Conservation (phyloP, 1,139 yeast species). For the Suhomyces anneliseae region DNA sequence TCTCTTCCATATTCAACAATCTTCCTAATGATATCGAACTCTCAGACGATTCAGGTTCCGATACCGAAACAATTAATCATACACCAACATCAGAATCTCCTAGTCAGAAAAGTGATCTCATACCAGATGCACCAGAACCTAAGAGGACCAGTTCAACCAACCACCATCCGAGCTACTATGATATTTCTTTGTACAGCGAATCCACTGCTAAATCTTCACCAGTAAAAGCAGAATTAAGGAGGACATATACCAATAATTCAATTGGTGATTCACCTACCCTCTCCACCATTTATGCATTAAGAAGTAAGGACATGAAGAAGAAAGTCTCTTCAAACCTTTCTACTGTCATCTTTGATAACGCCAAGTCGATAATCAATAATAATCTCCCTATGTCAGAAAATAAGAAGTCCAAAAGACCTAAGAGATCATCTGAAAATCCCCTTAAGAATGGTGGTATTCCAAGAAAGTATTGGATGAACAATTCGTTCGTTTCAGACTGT, state of each 20-base stretch:
- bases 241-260: constrained; percentile 39
- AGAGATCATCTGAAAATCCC: constrained; percentile 45
- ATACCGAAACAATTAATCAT: constrained; percentile 34
- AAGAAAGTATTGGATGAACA: constrained; percentile 88
- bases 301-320: constrained; percentile 27
- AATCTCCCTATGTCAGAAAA: constrained; percentile 22
- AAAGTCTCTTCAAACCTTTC: constrained; percentile 35
- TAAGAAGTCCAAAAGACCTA: constrained; percentile 30
- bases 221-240: constrained; percentile 29
- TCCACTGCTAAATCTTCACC: constrained; percentile 35
- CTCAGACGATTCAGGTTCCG: constrained; percentile 51
- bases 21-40: constrained; percentile 51
- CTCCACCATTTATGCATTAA: constrained; percentile 42
- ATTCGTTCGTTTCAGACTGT: constrained; percentile 80
- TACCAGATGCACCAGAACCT: not conserved
- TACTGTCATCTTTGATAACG: constrained; percentile 39
- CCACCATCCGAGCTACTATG: constrained; percentile 20
- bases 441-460: constrained; percentile 54
- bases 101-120: constrained; percentile 9
- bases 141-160: constrained; percentile 6
- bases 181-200: constrained; percentile 28
- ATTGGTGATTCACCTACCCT: constrained; percentile 32
- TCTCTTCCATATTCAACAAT: constrained; percentile 45
- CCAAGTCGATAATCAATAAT: constrained; percentile 35
- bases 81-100: constrained; percentile 17